Evolutionary conservation across 106 monocot species (phyloP).

Genomic region (Ottelia alismoides): DNA sequence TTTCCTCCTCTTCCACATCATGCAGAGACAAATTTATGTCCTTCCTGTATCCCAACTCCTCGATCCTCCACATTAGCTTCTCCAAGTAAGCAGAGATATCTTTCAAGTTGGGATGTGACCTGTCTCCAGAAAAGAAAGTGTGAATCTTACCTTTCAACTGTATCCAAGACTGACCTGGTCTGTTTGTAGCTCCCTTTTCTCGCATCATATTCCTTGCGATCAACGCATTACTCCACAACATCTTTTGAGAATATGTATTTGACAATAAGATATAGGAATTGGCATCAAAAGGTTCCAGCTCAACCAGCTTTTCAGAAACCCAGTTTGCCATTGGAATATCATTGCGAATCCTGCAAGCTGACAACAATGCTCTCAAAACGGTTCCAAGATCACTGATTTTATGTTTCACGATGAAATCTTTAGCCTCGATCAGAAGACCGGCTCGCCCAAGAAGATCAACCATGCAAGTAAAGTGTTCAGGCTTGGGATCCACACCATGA

Average conservation of each 20-base stretch:
- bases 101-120: conserved; percentile 23
- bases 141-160: conserved; percentile 41
- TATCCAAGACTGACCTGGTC: conserved; percentile 70
- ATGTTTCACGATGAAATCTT: conserved; percentile 49
- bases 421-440: conserved; percentile 42
- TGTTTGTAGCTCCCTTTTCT: conserved; percentile 33
- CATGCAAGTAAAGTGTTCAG: conserved; percentile 70
- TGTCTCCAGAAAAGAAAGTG: conserved; percentile 43
- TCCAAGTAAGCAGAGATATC: conserved; percentile 43
- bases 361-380: conserved; percentile 57
- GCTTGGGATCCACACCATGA: conserved; percentile 32
- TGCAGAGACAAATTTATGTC: conserved; percentile 10
- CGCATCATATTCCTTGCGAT: conserved; percentile 36
- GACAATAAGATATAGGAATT: conserved; percentile 52
- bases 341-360: conserved; percentile 44
- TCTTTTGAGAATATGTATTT: conserved; percentile 41
- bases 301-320: conserved; percentile 34
- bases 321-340: conserved; percentile 35
- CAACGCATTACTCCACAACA: conserved; percentile 32
- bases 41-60: conserved; percentile 35
- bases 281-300: conserved; percentile 35
- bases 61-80: conserved; percentile 33
- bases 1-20: conserved; percentile 45
- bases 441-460: conserved; percentile 69
- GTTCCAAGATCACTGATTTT: conserved; percentile 26